Percentiles rank a stretch among this genome's conserved stretches.
Evolutionary conservation across 1,284 basidiomycete genomes (phyloP).

Genomic region (Phlebopus sp.): DNA sequence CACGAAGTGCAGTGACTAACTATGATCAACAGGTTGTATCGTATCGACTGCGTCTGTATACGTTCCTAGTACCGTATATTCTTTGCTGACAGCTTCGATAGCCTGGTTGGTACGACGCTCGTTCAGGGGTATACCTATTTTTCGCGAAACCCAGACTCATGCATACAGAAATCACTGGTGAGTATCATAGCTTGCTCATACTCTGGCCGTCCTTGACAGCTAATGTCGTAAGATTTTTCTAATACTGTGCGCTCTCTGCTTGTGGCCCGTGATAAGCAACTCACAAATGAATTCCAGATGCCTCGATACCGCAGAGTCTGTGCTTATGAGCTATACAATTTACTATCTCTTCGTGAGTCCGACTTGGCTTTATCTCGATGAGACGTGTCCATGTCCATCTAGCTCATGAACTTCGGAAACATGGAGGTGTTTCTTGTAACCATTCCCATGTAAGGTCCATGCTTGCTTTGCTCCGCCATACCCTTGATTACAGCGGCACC

Average conservation of each 20-base stretch:
- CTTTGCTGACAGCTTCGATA: not conserved
- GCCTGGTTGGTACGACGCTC: constrained; percentile 1
- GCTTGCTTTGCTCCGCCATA: not conserved
- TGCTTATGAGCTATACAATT: not conserved
- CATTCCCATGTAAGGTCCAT: not conserved
- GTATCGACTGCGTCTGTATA: not conserved
- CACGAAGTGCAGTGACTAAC: not conserved
- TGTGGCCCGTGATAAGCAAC: not conserved
- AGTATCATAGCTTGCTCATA: not conserved
- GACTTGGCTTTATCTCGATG: not conserved
- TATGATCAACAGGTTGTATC: not conserved
- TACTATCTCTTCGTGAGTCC: not conserved
- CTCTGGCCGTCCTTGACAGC: not conserved
- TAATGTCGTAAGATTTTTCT: not conserved
- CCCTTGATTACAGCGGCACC: not conserved
- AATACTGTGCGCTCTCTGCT: not conserved
- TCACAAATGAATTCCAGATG: not conserved
- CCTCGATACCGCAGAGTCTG: not conserved
- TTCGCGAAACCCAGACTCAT: not conserved
- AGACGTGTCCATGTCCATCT: not conserved
- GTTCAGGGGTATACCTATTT: not conserved
- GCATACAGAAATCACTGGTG: not conserved
- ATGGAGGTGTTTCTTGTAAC: not conserved
- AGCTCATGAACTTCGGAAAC: not conserved
- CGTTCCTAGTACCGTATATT: not conserved